Conservation (phyloP, 768 basidiomycete species). For the Amanita exitialis region DNA sequence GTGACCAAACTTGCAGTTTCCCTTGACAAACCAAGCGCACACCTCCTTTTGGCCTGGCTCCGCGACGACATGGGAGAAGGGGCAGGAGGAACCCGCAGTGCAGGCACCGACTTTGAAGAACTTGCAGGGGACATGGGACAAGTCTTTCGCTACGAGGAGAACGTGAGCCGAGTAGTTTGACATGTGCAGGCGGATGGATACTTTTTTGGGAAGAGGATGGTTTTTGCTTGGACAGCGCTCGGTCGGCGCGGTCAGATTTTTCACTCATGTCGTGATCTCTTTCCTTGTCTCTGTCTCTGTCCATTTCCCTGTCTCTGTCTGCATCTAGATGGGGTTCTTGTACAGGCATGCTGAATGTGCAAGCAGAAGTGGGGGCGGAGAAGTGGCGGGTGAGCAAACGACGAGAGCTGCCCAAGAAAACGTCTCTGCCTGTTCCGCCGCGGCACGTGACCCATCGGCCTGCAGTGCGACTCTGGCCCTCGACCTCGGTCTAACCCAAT, state of each 20-base stretch:
- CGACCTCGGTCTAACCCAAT: too few relatives aligned
- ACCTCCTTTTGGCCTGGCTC: slow-evolving; percentile 79
- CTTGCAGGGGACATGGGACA: slow-evolving; percentile 96
- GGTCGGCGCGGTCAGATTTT: slow-evolving; percentile 15
- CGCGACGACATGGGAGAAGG: slow-evolving; percentile 76
- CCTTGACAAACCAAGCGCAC: slow-evolving; percentile 90
- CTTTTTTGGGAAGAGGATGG: slow-evolving; percentile 18
- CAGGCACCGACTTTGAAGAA: slow-evolving; percentile 94
- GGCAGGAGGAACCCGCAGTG: slow-evolving; percentile 88
- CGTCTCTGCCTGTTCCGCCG: background rate
- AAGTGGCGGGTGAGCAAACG: slow-evolving; percentile 1
- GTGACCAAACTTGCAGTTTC: slow-evolving; percentile 63
- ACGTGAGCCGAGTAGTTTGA: background rate
- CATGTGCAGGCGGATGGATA: slow-evolving; percentile 7
- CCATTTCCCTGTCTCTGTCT: slow-evolving; percentile 18
- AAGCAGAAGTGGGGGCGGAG: background rate
- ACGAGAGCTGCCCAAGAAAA: slow-evolving; percentile 5
- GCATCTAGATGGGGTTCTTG: slow-evolving; percentile 11
- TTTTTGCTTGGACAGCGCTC: slow-evolving; percentile 19
- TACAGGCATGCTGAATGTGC: slow-evolving; percentile 1
- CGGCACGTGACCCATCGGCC: background rate
- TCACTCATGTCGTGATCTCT: slow-evolving; percentile 15
- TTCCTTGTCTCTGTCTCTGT: slow-evolving; percentile 15
- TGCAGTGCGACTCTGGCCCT: background rate
- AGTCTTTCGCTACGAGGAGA: slow-evolving; percentile 55